These are phyloP conservation scores for Cardamine occulta DNA, from an alignment of 345 rosid genomes.

Conservation along the genomic window DNA sequence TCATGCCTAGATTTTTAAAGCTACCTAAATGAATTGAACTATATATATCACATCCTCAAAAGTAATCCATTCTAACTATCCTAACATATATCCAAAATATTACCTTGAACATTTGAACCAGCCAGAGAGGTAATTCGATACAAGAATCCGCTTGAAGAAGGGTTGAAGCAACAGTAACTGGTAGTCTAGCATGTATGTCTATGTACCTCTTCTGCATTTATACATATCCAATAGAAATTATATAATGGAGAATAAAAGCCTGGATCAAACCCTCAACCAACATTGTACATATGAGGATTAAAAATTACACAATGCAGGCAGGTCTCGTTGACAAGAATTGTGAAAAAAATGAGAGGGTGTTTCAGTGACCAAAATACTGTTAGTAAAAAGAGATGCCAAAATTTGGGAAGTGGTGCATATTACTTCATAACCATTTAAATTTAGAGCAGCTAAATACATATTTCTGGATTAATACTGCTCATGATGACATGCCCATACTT, in stretches of 20 bases:
- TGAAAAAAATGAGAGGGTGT: neutral
- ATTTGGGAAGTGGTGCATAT: neutral
- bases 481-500: conserved; percentile 7
- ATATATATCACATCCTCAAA: neutral
- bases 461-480: conserved; percentile 8
- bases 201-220: conserved; percentile 76
- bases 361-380: conserved; percentile 14
- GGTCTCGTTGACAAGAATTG: neutral
- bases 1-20: conserved; percentile 3
- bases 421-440: conserved; percentile 1
- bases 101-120: conserved; percentile 96
- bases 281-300: no score
- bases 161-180: conserved; percentile 85
- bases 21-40: conserved; percentile 3
- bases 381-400: neutral
- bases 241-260: neutral
- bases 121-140: conserved; percentile 94
- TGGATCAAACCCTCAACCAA: conserved; percentile 7
- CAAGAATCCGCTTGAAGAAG: conserved; percentile 82
- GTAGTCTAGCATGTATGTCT: conserved; percentile 71
- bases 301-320: neutral
- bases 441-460: neutral
- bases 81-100: conserved; percentile 31
- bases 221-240: conserved; percentile 1
- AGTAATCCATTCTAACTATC: conserved; percentile 10